These are phyloP conservation scores for Musa beccarii DNA, from an alignment of 176 grass and related monocot genomes.

Conservation along the genomic window DNA sequence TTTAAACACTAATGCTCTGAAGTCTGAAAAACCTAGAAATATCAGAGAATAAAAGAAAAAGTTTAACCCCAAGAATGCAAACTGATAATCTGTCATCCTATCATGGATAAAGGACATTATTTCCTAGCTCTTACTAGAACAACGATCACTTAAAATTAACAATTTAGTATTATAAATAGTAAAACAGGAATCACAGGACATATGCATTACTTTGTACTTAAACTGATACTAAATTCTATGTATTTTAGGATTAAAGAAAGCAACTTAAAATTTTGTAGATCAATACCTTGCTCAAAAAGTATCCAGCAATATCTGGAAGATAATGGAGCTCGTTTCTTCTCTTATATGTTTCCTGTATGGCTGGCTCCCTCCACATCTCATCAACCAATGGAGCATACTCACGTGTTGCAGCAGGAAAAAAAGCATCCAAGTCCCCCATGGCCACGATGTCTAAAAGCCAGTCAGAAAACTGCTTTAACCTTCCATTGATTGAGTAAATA, in stretches of 20 bases:
- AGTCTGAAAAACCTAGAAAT: not conserved
- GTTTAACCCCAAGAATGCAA: not conserved
- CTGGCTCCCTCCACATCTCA: constrained; percentile 85
- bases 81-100: not conserved
- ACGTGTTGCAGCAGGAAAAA: constrained; percentile 83
- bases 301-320: constrained; percentile 79
- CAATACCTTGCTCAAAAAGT: constrained; percentile 81
- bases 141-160: not conserved
- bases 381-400: constrained; percentile 91
- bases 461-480: constrained; percentile 81
- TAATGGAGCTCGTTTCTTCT: constrained; percentile 82
- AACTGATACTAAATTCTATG: not conserved
- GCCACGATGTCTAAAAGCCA: constrained; percentile 96
- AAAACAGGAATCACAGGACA: not conserved
- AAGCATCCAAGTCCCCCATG: constrained; percentile 84
- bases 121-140: not conserved
- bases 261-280: not conserved
- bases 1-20: not conserved
- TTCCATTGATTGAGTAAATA: constrained; percentile 83
- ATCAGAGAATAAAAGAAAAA: not conserved
- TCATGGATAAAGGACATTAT: not conserved
- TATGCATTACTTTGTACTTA: not conserved
- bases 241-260: not conserved
- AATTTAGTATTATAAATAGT: not conserved
- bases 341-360: constrained; percentile 94